phyloP scores from a whole-genome alignment of 257 asterid genomes.

The Cynanchum wilfordii region DNA sequence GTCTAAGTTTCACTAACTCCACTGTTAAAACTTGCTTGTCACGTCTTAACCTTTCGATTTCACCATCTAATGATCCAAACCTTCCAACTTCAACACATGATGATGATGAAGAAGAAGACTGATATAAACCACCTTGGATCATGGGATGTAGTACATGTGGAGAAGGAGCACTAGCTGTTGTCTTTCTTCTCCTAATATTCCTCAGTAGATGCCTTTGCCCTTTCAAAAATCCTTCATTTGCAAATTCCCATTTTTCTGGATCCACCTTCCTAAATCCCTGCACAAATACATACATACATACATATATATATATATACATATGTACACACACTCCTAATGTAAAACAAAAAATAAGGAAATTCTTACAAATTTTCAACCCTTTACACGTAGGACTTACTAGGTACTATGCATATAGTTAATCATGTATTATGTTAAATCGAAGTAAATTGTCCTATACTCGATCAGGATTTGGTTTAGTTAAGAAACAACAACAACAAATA shows the following conservation, averaged over 20 bases:
- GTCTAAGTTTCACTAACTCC: conserved; percentile 41
- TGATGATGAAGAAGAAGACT: conserved; percentile 15
- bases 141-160: background rate
- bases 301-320: background rate
- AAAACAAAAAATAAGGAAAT: background rate
- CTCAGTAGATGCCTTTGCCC: conserved; percentile 39
- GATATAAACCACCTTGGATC: conserved; percentile 1
- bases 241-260: conserved; percentile 53
- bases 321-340: conserved; percentile 2
- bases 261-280: conserved; percentile 51
- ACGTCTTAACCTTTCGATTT: conserved; percentile 31
- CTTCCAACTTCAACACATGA: conserved; percentile 37
- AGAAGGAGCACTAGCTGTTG: conserved; percentile 11
- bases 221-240: conserved; percentile 45
- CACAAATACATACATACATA: conserved; percentile 1
- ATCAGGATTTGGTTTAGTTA: too few species aligned
- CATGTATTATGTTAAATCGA: too few species aligned
- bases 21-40: conserved; percentile 33
- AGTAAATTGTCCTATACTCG: too few species aligned
- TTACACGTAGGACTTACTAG: background rate
- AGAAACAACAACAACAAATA: too few species aligned
- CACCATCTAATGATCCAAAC: conserved; percentile 27
- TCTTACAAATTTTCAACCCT: background rate
- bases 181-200: conserved; percentile 34
- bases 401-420: background rate